These are phyloP conservation scores for Phaffia australis DNA, from an alignment of 768 basidiomycete species.

Conservation along the genomic window DNA sequence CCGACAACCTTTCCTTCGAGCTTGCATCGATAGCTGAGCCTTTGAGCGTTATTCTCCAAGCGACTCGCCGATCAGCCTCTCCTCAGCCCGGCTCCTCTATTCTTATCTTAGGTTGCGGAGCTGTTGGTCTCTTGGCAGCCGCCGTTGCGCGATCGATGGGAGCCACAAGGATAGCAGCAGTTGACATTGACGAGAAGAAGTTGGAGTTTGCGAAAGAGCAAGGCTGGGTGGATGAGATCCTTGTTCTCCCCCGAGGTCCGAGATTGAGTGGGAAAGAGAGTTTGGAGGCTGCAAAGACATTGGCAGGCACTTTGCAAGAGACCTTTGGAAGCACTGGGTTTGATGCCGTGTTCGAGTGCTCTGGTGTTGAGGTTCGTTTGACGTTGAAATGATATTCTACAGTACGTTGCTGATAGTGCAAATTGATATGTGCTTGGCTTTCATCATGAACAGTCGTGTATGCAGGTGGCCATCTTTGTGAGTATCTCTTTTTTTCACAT, in stretches of 20 bases:
- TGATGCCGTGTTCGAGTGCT: constrained; percentile 89
- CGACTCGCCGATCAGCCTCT: constrained; percentile 43
- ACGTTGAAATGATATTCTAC: background rate
- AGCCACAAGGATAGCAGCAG: constrained; percentile 38
- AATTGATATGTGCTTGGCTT: too few relatives aligned
- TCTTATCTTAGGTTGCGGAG: constrained; percentile 82
- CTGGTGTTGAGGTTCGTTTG: constrained; percentile 82
- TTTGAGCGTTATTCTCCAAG: constrained; percentile 74
- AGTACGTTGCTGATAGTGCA: background rate
- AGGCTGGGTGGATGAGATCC: constrained; percentile 66
- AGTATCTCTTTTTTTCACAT: constrained; percentile 39
- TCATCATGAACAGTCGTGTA: constrained; percentile 15
- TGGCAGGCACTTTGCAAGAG: constrained; percentile 45
- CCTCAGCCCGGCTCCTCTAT: constrained; percentile 55
- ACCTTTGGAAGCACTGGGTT: constrained; percentile 59
- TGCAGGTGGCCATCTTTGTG: constrained; percentile 65
- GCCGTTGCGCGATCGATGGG: constrained; percentile 45
- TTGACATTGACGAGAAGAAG: constrained; percentile 75
- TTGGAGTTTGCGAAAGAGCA: constrained; percentile 64
- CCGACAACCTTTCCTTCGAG: constrained; percentile 63
- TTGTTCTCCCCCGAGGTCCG: constrained; percentile 49
- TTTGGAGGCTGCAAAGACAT: constrained; percentile 24
- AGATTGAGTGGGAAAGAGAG: constrained; percentile 58
- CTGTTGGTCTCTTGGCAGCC: constrained; percentile 78
- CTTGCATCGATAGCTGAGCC: constrained; percentile 85